These are phyloP conservation scores for Coemansia biformis DNA, from an alignment of 192 early-diverging fungal genomes.

Conservation along the genomic window DNA sequence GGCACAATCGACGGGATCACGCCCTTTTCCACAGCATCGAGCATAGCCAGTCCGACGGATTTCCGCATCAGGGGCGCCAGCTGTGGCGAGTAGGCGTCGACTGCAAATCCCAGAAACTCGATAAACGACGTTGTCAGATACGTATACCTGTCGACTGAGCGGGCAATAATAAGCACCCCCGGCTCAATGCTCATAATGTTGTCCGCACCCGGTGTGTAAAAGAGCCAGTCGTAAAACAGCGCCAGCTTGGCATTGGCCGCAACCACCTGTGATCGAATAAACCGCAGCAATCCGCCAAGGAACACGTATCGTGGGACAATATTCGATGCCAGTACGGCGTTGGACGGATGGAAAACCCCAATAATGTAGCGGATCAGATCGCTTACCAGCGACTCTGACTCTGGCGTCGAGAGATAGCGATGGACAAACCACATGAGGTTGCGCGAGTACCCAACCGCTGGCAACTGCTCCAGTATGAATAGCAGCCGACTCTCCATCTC, in stretches of 20 bases:
- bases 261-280: conserved; percentile 55
- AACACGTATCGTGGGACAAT: conserved; percentile 71
- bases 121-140: conserved; percentile 63
- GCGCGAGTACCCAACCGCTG: conserved; percentile 45
- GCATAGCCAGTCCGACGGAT: conserved; percentile 55
- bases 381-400: conserved; percentile 55
- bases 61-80: conserved; percentile 47
- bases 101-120: conserved; percentile 59
- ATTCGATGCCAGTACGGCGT: conserved; percentile 60
- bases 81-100: conserved; percentile 58
- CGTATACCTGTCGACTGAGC: conserved; percentile 58
- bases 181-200: conserved; percentile 74
- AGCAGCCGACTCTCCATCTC: conserved; percentile 65
- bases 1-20: conserved; percentile 52
- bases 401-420: conserved; percentile 54
- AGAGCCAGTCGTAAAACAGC: conserved; percentile 75
- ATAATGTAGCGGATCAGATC: conserved; percentile 74
- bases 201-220: conserved; percentile 59
- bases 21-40: conserved; percentile 54
- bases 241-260: conserved; percentile 68
- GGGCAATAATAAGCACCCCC: conserved; percentile 66
- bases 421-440: conserved; percentile 66
- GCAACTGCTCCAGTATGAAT: conserved; percentile 61
- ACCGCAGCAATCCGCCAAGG: conserved; percentile 56
- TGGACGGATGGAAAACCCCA: conserved; percentile 67